Evolutionary conservation across 768 basidiomycete genomes (phyloP), one percentile per base, ranked within the genome.

Genomic region (Kwoniella pini): DNA sequence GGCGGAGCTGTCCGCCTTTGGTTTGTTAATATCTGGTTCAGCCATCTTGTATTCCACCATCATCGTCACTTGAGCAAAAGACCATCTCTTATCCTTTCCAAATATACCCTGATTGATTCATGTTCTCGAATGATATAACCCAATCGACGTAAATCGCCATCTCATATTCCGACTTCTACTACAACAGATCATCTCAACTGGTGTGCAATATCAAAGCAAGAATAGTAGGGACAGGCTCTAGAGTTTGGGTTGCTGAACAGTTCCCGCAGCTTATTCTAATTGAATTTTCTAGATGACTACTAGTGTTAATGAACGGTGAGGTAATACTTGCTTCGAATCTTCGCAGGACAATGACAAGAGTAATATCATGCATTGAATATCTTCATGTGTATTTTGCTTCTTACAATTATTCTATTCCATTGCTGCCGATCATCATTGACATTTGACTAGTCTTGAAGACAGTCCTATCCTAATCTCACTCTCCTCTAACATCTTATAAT

Each of bases 381-480:
- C 7, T 36, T 36, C 33, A 36, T 36, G 33, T 7, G 7, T 15
- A 36, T 31, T 49, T 42, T 49, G 27, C 22, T 45, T 26, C 54
- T 30, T 44, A 51, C 55, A 19, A n/a, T 40, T 15, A 11, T 42
- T 31, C 17, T 19, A 24, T 57, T 27, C n/a, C 52, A 28, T 42
- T 54, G 22, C 38, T 59, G 10, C 39, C 51, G 31, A 22, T 42
- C 12, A 53, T 57, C 48, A 38, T 30, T 49, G 42, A 27, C 19
- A 24, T 15, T 31, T 21, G 51, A 57, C 57, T 57, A 53, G 62
- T 64, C 57, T 54, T 22, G 54, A 64, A 30, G 62, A 61, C 59
- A 40, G 59, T 61, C 59, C 15, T 12, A 17, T 10, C 44, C 38
- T 26, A 26, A 17, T 31, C 39, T 5, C 19, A 21, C 24, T 10